phyloP scores from a whole-genome alignment of 2,329 filamentous ascomycete species.

The Magnaporthales sp. region DNA sequence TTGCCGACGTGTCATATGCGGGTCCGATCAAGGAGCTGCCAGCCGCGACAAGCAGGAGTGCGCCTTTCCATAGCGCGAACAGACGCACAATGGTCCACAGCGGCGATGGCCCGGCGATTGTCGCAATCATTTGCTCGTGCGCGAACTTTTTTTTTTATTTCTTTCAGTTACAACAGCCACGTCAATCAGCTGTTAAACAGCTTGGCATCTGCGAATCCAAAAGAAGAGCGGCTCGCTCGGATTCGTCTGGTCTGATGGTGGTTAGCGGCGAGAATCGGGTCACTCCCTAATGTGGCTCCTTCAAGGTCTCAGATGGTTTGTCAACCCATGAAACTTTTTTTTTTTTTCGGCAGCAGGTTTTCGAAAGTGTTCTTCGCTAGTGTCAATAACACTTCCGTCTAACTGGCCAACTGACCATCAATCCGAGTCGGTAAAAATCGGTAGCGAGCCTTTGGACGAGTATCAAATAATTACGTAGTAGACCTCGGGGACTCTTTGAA shows the following conservation, averaged over 20 bases:
- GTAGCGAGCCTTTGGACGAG: neutral
- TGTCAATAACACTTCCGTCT: neutral
- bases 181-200: neutral
- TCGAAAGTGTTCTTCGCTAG: neutral
- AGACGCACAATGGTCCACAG: slow-evolving; percentile 17
- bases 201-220: neutral
- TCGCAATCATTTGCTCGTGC: neutral
- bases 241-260: neutral
- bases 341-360: neutral
- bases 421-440: neutral
- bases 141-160: neutral
- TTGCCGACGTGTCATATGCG: slow-evolving; percentile 73
- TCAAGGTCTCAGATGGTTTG: neutral
- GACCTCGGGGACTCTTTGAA: neutral
- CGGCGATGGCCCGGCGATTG: slow-evolving; percentile 10
- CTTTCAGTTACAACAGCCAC: too few species aligned
- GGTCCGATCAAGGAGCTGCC: slow-evolving; percentile 39
- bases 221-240: neutral
- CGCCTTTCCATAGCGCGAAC: slow-evolving; percentile 59
- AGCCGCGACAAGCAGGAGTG: slow-evolving; percentile 55
- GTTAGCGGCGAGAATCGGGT: neutral
- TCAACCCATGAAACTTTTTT: neutral
- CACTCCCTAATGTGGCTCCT: neutral
- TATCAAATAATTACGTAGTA: neutral
- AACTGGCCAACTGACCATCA: neutral